phyloP scores from a whole-genome alignment of 306 rosid genomes.

The Dalbergia oliveri region DNA sequence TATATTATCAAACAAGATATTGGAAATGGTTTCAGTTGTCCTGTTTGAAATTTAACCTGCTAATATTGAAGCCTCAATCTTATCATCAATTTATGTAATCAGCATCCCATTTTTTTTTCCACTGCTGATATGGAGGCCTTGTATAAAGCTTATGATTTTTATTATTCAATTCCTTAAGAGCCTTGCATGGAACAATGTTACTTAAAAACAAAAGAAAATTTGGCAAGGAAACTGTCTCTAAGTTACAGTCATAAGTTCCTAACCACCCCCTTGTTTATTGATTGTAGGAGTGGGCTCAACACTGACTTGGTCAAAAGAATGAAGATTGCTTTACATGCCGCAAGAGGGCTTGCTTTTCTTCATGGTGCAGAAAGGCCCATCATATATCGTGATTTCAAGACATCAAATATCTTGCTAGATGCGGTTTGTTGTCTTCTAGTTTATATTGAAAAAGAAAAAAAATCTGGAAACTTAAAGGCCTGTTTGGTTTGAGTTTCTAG shows the following conservation, averaged over 20 bases:
- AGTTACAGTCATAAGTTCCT: constrained; percentile 3
- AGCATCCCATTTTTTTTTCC: constrained; percentile 14
- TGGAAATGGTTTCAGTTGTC: constrained; percentile 2
- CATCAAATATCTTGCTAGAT: constrained; percentile 93
- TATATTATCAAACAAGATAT: constrained; percentile 24
- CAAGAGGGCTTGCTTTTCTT: constrained; percentile 98
- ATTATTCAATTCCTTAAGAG: constrained; percentile 9
- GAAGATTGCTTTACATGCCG: constrained; percentile 96
- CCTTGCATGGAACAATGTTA: constrained; percentile 16
- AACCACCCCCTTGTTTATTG: constrained; percentile 44
- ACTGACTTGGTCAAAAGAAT: constrained; percentile 91
- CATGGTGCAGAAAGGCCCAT: constrained; percentile 92
- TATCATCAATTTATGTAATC: constrained; percentile 17
- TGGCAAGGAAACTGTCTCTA: constrained; percentile 25
- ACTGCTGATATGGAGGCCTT: constrained; percentile 12
- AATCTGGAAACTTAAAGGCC: too few species aligned
- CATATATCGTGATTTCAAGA: constrained; percentile 98
- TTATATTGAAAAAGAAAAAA: background rate
- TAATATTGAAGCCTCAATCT: background rate
- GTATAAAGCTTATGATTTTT: constrained; percentile 27
- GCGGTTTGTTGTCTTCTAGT: constrained; percentile 68
- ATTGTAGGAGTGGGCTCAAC: constrained; percentile 87
- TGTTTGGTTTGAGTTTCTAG: too few species aligned
- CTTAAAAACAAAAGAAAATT: background rate
- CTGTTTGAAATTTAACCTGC: constrained; percentile 26